Evolutionary conservation across 192 early-diverging fungal species (phyloP).

Genomic region (Rhizophagus clarus): DNA sequence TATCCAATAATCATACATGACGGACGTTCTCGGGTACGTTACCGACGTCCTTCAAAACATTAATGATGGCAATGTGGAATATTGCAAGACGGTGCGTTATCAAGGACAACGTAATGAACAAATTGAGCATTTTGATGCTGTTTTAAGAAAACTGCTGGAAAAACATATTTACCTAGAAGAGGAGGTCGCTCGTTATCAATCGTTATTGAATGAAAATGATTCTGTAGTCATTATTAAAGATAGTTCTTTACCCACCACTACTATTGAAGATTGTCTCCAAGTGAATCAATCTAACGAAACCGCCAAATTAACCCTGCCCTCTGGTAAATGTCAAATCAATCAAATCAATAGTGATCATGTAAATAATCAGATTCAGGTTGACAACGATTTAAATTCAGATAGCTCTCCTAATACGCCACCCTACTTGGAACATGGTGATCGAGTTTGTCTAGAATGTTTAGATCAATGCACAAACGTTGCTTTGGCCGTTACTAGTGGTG

Average conservation of each 20-base stretch:
- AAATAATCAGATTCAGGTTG: neutral
- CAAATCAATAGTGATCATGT: neutral
- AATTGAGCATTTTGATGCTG: neutral
- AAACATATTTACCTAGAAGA: conserved; percentile 9
- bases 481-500: conserved; percentile 56
- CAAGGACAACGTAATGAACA: neutral
- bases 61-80: conserved; percentile 10
- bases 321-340: neutral
- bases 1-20: neutral
- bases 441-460: conserved; percentile 4
- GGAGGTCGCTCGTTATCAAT: conserved; percentile 13
- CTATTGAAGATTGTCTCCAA: neutral
- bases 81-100: conserved; percentile 4
- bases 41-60: conserved; percentile 29
- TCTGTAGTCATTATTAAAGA: conserved; percentile 23
- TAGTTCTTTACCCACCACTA: neutral
- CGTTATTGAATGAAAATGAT: conserved; percentile 19
- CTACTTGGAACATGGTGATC: neutral
- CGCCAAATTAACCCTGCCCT: neutral
- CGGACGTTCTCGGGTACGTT: conserved; percentile 21
- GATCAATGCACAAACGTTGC: conserved; percentile 14
- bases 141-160: conserved; percentile 11
- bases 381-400: neutral
- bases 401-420: neutral
- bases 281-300: neutral